These are phyloP conservation scores for Gossypium australe DNA, from an alignment of 345 rosid species.

Conservation along the genomic window DNA sequence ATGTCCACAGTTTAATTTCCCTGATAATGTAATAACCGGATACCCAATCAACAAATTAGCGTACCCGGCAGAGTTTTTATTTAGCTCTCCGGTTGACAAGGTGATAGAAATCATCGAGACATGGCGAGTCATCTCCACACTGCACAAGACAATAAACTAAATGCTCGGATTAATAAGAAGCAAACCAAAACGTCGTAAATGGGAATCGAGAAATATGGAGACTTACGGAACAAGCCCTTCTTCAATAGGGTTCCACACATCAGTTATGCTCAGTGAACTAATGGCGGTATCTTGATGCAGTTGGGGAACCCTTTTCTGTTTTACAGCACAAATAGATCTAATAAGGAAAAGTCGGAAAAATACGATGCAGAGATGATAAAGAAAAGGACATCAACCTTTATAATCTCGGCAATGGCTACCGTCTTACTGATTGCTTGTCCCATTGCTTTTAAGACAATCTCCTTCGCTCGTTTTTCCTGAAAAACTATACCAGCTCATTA, in stretches of 20 bases:
- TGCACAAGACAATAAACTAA: conserved; percentile 25
- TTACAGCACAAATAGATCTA: not conserved
- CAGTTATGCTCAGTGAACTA: conserved; percentile 86
- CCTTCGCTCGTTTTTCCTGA: conserved; percentile 61
- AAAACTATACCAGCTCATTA: not conserved
- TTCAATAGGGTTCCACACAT: conserved; percentile 92
- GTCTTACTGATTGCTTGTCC: conserved; percentile 94
- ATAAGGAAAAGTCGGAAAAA: not conserved
- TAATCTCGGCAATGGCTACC: conserved; percentile 71
- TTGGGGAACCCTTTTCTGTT: conserved; percentile 68
- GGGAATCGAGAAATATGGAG: conserved; percentile 3
- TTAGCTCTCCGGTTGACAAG: conserved; percentile 64
- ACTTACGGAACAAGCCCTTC: conserved; percentile 93
- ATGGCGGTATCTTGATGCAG: conserved; percentile 87
- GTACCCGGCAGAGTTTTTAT: conserved; percentile 76
- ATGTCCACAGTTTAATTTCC: not conserved
- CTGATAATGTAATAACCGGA: not conserved
- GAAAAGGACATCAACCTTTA: conserved; percentile 46
- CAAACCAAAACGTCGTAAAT: not conserved
- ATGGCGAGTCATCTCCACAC: conserved; percentile 91
- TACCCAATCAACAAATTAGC: conserved; percentile 15
- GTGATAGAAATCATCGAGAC: conserved; percentile 93
- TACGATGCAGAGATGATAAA: not conserved
- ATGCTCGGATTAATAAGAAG: conserved; percentile 2
- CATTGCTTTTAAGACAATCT: conserved; percentile 88